Base-by-base conservation (phyloP, 2,329 filamentous ascomycete species). In the Colletotrichum sp. region DNA sequence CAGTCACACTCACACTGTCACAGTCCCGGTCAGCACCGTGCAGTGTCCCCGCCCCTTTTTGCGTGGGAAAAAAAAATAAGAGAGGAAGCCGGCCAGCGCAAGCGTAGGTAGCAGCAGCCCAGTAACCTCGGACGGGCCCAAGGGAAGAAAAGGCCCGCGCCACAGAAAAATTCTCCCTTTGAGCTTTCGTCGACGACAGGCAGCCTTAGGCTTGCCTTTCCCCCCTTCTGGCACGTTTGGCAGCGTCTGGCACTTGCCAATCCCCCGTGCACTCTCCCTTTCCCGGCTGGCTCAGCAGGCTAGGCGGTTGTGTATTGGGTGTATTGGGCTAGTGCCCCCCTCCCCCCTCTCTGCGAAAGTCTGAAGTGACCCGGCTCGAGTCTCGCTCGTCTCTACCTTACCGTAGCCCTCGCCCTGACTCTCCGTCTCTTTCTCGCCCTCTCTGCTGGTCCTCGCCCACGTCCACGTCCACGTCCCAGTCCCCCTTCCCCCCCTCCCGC, bases 81-180 rank as follows among this genome's bases (percentile, higher is more conserved):
- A 57, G 39, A 34, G n/a, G 18, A 49, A 49, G 44, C n/a, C 9
- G n/a, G 44, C 44, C 18, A 49, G 44, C n/a, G n/a, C n/a, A 49
- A 49, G 44, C n/a, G 44, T 13, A 49, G 44, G 39, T 44, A 10
- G 18, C 39, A n/a, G 39, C 44, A 49, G 18, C 18, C 44, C 44
- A 49, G 10, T n/a, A 3, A 21, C 44, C 44, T 49, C 18, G 39
- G 39, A 49, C 65, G 26, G 44, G 13, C 15, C 49, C 39, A 72
- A 28, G 39, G 52, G 36, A 62, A 16, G 16, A 57, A 34, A 57
- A 28, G 72, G 72, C 69, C 69, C 72, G 63, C 72, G 72, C 72
- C 72, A 75, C 55, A 72, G 55, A 75, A 72, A 75, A 68, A 28
- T 78, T 77, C 75, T 77, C 34, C 72, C 68, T 71, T 79, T 76